Evolutionary conservation across 2,329 filamentous ascomycete genomes (phyloP).

Genomic region (Botrytis hyacinthi): DNA sequence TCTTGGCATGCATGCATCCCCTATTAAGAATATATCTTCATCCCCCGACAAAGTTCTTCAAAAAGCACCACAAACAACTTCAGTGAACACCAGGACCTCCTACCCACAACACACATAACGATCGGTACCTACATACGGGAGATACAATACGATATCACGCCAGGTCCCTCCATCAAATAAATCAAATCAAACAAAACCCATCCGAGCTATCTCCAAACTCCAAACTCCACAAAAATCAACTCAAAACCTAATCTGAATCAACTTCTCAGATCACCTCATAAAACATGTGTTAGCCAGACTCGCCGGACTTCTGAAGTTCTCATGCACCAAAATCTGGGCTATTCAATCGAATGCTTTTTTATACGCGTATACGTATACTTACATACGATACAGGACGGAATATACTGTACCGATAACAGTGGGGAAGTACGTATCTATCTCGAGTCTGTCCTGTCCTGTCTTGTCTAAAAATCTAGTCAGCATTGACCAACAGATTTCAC

Average conservation of each 20-base stretch:
- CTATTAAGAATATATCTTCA: background rate
- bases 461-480: background rate
- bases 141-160: background rate
- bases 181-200: background rate
- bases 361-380: background rate
- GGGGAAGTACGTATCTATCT: background rate
- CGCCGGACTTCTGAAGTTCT: too few relatives aligned
- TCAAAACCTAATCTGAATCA: slow-evolving; percentile 10
- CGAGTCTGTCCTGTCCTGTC: too few relatives aligned
- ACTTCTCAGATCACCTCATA: slow-evolving; percentile 6
- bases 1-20: background rate
- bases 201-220: background rate
- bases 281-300: slow-evolving; percentile 7
- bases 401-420: background rate
- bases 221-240: background rate
- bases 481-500: background rate
- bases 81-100: background rate
- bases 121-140: background rate
- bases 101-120: background rate
- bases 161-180: background rate
- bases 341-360: background rate
- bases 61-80: background rate
- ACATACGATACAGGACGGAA: background rate
- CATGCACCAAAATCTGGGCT: too few relatives aligned
- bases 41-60: background rate